These are phyloP conservation scores for Zanthoxylum bungeanum DNA, from an alignment of 345 rosid species.

Conservation along the genomic window DNA sequence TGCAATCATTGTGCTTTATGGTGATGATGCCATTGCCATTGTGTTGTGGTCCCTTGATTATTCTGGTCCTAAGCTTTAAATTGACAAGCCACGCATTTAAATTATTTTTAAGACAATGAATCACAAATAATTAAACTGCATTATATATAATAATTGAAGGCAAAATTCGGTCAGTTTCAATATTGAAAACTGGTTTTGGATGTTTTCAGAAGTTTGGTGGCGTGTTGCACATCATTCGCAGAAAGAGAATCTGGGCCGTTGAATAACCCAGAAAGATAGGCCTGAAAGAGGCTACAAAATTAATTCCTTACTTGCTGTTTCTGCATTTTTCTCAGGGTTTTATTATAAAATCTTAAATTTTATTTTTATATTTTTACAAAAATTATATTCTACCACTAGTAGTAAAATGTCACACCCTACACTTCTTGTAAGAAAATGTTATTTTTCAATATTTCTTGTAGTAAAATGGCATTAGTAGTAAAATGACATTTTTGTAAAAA, in stretches of 20 bases:
- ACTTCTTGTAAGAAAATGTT: no score
- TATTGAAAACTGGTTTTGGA: slow-evolving; percentile 8
- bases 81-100: background rate
- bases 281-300: background rate
- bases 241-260: background rate
- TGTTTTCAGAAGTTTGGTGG: background rate
- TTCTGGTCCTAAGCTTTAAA: background rate
- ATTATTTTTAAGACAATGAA: background rate
- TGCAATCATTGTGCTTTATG: background rate
- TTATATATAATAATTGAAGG: background rate
- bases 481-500: no score
- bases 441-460: no score
- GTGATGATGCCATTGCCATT: background rate
- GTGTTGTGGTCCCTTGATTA: slow-evolving; percentile 8
- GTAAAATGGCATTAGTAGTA: no score
- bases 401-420: no score
- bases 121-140: background rate
- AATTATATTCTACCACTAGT: no score
- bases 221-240: background rate
- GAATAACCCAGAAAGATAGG: background rate
- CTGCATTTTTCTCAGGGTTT: no score
- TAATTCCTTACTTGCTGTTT: no score
- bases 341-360: no score
- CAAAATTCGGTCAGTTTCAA: background rate
- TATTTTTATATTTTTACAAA: no score